Evolutionary conservation across 768 basidiomycete species (phyloP), one percentile per base, ranked within the genome.

Genomic region (Serpula lacrymans): DNA sequence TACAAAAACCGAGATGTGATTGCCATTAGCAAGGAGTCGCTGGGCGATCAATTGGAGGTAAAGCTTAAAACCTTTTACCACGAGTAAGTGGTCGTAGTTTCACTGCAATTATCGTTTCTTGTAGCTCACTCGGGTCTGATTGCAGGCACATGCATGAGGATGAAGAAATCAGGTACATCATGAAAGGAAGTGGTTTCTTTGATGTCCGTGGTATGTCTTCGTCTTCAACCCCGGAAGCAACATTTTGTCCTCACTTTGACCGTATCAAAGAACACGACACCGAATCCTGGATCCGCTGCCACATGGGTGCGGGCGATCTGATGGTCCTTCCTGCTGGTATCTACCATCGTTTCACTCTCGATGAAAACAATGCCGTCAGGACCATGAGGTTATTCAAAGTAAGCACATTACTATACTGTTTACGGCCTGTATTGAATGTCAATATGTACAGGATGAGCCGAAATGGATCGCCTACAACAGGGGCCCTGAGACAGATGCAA

Each of bases 261-360:
- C n/a, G n/a, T n/a, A n/a, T n/a, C n/a, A 16, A 53, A 88, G 84
- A 89, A 61, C 69, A 77, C 3, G 68, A 75, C 0, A 71, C 77
- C 1, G 77, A 88, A 47, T 63, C 68, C 2, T 94, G 93, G 93
- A 84, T 95, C 50, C 77, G 91, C 39, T 68, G 92, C 34, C 78
- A 78, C 11, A 72, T 92, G 17, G 65, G 67, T n/a, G 78, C 82
- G 2, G 88, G 90, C 3, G 92, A 97, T 55, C 73, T 95, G 29
- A 67, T 95, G 39, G 84, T 95, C 39, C 61, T 97, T 25, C 92
- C 91, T 2, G 78, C 88, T 11, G 91, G 90, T 0, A 89, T 93
- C 52, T 94, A 91, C 59, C 92, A 96, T 64, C 83, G 91, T 30
- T 95, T 95, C 67, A 92, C 85, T 0, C 77, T 94, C n/a, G 90